Base-by-base conservation (phyloP, 257 asterid species). In the Penstemon barbatus region DNA sequence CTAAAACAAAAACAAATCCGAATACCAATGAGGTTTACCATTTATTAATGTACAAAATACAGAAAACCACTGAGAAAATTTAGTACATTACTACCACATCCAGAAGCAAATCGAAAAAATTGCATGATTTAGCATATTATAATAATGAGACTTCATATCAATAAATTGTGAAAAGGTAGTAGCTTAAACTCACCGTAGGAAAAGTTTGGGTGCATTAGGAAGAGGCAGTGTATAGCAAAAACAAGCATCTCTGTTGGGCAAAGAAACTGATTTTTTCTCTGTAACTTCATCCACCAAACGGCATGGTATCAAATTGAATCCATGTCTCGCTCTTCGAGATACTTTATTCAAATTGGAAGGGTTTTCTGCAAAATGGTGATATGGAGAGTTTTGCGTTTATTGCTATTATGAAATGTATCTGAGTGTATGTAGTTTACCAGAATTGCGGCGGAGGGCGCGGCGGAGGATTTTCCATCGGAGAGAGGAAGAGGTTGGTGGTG, bases 381-480 rank as follows among this genome's bases (percentile, higher is more conserved):
- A 13, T 7, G 15, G 19, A 19, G 8, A 40, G 8, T 11, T 38
- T 11, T 48, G 11, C n/a, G 4, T 18, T 2, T 51, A 40, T 38
- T 2, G 7, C 42, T 40, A 10, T 38, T 46, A 33, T 7, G 37
- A 7, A 49, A 39, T 4, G 3, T 46, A 5, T 41, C 18, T 15
- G 57, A 39, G 43, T 8, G 48, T 9, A 37, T 48, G 18, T 2
- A 8, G 8, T 52, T 41, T 41, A 86, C 93, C 91, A 62, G 81
- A 54, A 57, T 49, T 12, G 41, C 86, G 78, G 73, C 73, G 83
- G 73, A 91, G 84, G 58, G 94, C 91, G 36, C 85, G 92, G 52
- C 96, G 90, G 73, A 89, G 89, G 56, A 91, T 87, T 69, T 78
- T 74, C 98, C 98, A 91, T 37, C 96, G 84, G 72, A 87, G 77